A percentile compares a stretch with the other conserved stretches of the same genome.
Conservation (phyloP, 371 early-diverging fungal genomes). For the Batrachochytrium dendrobatidis region DNA sequence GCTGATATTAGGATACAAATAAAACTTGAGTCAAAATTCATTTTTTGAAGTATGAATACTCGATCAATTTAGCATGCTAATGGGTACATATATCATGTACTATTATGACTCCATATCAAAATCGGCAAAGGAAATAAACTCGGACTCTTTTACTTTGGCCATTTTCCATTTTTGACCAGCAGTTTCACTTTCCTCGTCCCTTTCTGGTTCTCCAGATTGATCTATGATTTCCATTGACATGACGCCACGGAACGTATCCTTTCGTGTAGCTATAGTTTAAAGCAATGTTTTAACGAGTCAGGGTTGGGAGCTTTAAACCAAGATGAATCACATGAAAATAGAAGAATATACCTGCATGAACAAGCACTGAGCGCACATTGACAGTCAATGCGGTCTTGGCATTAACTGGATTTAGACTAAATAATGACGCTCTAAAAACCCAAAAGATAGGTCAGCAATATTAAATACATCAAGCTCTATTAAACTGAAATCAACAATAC, state of each 20-base stretch:
- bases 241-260: slow-evolving; percentile 45
- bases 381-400: slow-evolving; percentile 46
- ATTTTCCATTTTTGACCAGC: slow-evolving; percentile 25
- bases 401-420: slow-evolving; percentile 48
- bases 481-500: slow-evolving; percentile 16
- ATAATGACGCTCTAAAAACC: slow-evolving; percentile 36
- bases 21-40: too few relatives aligned
- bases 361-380: slow-evolving; percentile 44
- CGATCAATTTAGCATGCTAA: too few relatives aligned
- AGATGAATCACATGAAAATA: background rate
- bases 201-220: slow-evolving; percentile 17
- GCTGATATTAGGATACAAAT: too few relatives aligned
- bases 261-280: slow-evolving; percentile 49
- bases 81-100: too few relatives aligned
- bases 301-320: background rate
- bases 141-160: background rate
- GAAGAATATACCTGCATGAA: slow-evolving; percentile 47
- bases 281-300: slow-evolving; percentile 1
- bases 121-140: slow-evolving; percentile 2
- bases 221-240: slow-evolving; percentile 36
- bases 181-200: slow-evolving; percentile 28
- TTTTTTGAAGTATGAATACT: too few relatives aligned
- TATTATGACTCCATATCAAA: background rate
- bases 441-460: slow-evolving; percentile 8
- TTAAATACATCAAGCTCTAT: background rate